Evolutionary conservation across 2,329 filamentous ascomycete species (phyloP).

Genomic region (Penicillium vulpinum): DNA sequence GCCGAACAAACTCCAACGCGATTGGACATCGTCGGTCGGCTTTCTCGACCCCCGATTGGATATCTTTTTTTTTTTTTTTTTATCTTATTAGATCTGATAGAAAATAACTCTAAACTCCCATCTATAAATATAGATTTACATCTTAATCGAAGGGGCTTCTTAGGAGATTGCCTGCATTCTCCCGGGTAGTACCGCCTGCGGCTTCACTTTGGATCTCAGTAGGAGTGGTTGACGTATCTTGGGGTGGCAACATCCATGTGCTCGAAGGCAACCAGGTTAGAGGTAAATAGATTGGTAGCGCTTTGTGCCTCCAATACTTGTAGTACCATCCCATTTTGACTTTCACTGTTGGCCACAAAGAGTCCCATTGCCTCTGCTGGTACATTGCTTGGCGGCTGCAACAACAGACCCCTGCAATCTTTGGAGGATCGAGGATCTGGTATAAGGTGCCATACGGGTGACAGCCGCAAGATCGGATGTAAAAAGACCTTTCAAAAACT

Average conservation of each 20-base stretch:
- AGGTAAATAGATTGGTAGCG: constrained; percentile 11
- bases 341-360: constrained; percentile 15
- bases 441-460: constrained; percentile 62
- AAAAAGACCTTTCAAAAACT: constrained; percentile 69
- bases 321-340: constrained; percentile 3
- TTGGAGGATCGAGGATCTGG: constrained; percentile 55
- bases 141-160: no score
- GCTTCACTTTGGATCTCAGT: neutral
- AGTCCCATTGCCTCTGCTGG: constrained; percentile 38
- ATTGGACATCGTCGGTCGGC: neutral
- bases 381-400: constrained; percentile 63
- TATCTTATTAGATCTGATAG: neutral
- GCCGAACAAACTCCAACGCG: neutral
- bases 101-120: no score
- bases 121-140: no score
- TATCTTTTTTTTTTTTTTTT: neutral
- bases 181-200: neutral
- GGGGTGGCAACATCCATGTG: neutral
- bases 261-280: constrained; percentile 14
- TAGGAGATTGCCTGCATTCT: neutral
- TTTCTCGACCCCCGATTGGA: neutral
- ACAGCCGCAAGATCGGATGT: constrained; percentile 63
- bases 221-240: neutral
- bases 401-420: constrained; percentile 58
- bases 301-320: constrained; percentile 4